A percentile compares a stretch with the other conserved stretches of the same genome.
These are phyloP conservation scores for Myxozyma kluyveri DNA, from an alignment of 805 yeast genomes.

Conservation along the genomic window DNA sequence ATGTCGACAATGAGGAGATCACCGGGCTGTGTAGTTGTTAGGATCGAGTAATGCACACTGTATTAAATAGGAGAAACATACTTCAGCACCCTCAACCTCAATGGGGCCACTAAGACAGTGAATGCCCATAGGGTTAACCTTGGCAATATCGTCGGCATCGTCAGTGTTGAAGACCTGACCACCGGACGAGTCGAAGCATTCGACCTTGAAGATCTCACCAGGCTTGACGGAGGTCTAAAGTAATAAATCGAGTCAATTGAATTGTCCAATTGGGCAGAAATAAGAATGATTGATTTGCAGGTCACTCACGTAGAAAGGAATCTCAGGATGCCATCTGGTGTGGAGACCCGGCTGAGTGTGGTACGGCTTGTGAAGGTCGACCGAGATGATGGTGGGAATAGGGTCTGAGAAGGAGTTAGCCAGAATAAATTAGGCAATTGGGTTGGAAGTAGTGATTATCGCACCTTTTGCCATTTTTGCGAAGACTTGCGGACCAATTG, in stretches of 20 bases:
- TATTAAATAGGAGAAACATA: constrained; percentile 1
- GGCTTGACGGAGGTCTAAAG: constrained; percentile 38
- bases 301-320: constrained; percentile 28
- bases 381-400: constrained; percentile 42
- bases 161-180: constrained; percentile 50
- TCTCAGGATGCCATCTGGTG: constrained; percentile 53
- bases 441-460: constrained; percentile 1
- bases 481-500: too few relatives aligned
- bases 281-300: too few relatives aligned
- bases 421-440: too few relatives aligned
- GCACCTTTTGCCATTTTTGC: too few relatives aligned
- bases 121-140: constrained; percentile 47
- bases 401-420: too few relatives aligned
- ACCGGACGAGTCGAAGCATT: constrained; percentile 57
- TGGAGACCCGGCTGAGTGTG: constrained; percentile 49
- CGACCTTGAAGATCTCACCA: constrained; percentile 48
- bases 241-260: not conserved
- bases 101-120: constrained; percentile 54
- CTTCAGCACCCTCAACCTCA: constrained; percentile 45
- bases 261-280: not conserved
- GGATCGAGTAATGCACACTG: not conserved
- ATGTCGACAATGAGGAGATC: constrained; percentile 49
- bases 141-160: constrained; percentile 48
- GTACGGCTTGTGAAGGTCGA: constrained; percentile 47
- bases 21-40: constrained; percentile 39